Conservation (phyloP, 2,329 filamentous ascomycete genomes). For the Chrysosporium queenslandicum region DNA sequence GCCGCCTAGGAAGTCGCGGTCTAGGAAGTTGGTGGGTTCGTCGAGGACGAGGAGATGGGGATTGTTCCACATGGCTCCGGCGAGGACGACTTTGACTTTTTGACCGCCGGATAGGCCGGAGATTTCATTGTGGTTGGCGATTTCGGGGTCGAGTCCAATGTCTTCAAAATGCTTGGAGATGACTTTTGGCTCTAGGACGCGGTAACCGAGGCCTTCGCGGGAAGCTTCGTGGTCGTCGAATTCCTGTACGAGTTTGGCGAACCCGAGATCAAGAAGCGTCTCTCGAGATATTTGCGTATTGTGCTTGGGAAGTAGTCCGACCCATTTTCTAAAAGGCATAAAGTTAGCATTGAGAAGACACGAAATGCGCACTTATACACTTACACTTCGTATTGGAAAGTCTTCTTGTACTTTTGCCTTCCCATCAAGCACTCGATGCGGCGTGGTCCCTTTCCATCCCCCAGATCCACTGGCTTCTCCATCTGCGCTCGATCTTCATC, state of each 20-base stretch:
- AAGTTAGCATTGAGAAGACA: slow-evolving; percentile 21
- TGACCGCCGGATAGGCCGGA: slow-evolving; percentile 91
- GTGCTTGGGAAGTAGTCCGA: slow-evolving; percentile 75
- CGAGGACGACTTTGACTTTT: slow-evolving; percentile 98
- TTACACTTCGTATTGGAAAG: slow-evolving; percentile 93
- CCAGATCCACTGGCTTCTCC: slow-evolving; percentile 77
- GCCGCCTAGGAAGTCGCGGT: slow-evolving; percentile 92
- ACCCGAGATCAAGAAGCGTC: slow-evolving; percentile 75
- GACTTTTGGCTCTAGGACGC: slow-evolving; percentile 79
- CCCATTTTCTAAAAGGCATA: slow-evolving; percentile 60
- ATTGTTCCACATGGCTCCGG: slow-evolving; percentile 97
- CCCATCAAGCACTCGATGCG: slow-evolving; percentile 84
- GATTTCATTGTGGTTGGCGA: slow-evolving; percentile 98
- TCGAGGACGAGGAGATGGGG: slow-evolving; percentile 93
- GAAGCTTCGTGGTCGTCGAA: slow-evolving; percentile 98
- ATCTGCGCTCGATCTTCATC: slow-evolving; percentile 79
- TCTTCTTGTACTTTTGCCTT: slow-evolving; percentile 98
- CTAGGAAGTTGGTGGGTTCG: slow-evolving; percentile 98
- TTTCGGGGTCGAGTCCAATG: slow-evolving; percentile 88
- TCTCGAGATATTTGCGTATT: slow-evolving; percentile 91
- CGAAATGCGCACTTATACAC: slow-evolving; percentile 22
- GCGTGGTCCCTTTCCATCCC: slow-evolving; percentile 65
- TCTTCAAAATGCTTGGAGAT: slow-evolving; percentile 99
- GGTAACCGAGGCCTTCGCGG: slow-evolving; percentile 95
- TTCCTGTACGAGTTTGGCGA: slow-evolving; percentile 88